Evolutionary conservation across 2,329 filamentous ascomycete species (phyloP).

Genomic region (Biscogniauxia marginata): DNA sequence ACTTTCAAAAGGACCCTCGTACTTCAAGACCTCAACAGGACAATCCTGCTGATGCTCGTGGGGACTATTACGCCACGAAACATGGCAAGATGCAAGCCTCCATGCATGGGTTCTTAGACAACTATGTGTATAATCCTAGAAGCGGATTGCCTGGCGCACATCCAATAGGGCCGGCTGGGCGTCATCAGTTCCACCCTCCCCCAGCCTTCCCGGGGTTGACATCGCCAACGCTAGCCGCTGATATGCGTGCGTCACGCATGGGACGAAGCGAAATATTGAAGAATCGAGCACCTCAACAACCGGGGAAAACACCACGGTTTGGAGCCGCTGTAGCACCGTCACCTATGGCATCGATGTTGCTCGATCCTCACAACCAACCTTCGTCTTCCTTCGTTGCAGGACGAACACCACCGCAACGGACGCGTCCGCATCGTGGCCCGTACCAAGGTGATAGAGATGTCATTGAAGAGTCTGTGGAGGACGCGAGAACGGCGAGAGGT

Average conservation of each 20-base stretch:
- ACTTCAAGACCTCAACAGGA: slow-evolving; percentile 40
- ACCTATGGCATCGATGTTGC: slow-evolving; percentile 69
- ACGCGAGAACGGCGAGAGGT: slow-evolving; percentile 37
- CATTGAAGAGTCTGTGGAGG: slow-evolving; percentile 56
- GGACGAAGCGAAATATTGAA: slow-evolving; percentile 45
- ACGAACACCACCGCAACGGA: slow-evolving; percentile 46
- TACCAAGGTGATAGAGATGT: slow-evolving; percentile 50
- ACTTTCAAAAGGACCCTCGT: slow-evolving; percentile 80
- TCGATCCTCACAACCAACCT: slow-evolving; percentile 76
- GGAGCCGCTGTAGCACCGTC: slow-evolving; percentile 51
- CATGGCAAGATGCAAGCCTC: slow-evolving; percentile 99
- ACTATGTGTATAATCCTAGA: slow-evolving; percentile 77
- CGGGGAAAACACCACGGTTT: slow-evolving; percentile 42
- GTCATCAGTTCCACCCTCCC: slow-evolving; percentile 69
- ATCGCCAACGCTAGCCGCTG: slow-evolving; percentile 57
- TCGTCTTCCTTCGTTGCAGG: slow-evolving; percentile 44
- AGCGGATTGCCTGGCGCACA: slow-evolving; percentile 62
- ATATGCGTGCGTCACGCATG: slow-evolving; percentile 53
- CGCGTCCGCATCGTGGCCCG: slow-evolving; percentile 43
- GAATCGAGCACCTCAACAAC: slow-evolving; percentile 39
- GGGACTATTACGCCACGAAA: slow-evolving; percentile 92
- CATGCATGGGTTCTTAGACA: slow-evolving; percentile 91
- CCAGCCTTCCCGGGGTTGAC: slow-evolving; percentile 71
- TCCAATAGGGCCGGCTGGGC: slow-evolving; percentile 47
- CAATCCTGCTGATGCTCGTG: slow-evolving; percentile 64